Evolutionary conservation across 768 basidiomycete species (phyloP), one percentile per base, ranked within the genome.

Genomic region (Rhodocollybia butyracea): DNA sequence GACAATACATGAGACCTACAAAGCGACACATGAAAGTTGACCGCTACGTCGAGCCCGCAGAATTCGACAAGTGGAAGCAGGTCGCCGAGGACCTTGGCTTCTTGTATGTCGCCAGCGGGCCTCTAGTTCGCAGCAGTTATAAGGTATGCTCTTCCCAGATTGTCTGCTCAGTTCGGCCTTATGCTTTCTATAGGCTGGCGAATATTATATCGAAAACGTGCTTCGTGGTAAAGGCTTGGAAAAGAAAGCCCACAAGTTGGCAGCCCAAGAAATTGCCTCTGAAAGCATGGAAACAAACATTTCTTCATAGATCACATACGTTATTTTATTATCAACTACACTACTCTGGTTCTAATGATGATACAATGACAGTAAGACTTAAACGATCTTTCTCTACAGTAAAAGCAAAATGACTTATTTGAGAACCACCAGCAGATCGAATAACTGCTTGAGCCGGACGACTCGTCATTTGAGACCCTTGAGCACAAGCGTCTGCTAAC

Each of bases 1-100:
- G 97, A 2, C 97, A 99, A 73, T 99, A 99, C 71, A 98, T 99
- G 97, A 89, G 97, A 46, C 97, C 97, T 6, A 98, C 97, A 8
- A 98, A 98, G 71, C 83, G 87, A 27, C 97, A 99, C 71, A 98
- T 99, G 97, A 99, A 98, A 71, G 97, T 99, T 10, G 89, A 93
- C 61, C 89, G 93, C 29, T 99, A 99, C 63, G 94, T 98, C 22
- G 85, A 92, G 57, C 97, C 97, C 1, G 81, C 84, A 3, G 95
- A 98, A 67, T 99, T 98, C 63, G 89, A 91, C 58, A 75, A 79
- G 54, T 99, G 96, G 96, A 94, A 89, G 67, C 74, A 82, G 63
- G 76, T 89, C 11, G 96, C 97, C 6, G 93, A 98, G 64, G 83
- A 85, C 58, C 87, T 97, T 80, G 94, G 96, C 38, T 99, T 99